Evolutionary conservation across 352 stramenopile genomes (phyloP).

Genomic region (Phytophthora pistaciae): DNA sequence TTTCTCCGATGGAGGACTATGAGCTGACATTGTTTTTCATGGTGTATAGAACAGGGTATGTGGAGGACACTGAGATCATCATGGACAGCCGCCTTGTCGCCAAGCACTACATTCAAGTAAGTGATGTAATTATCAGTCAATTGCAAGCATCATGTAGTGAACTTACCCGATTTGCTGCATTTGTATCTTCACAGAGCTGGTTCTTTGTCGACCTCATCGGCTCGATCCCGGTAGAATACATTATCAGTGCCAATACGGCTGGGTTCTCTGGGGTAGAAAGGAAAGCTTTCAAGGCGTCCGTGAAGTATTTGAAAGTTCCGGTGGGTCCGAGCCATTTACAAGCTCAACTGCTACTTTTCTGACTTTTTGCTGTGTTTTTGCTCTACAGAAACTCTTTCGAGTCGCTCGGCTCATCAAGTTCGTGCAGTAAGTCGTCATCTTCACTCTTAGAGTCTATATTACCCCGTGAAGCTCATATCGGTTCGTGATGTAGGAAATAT

Average conservation of each 20-base stretch:
- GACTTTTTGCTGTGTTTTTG: neutral
- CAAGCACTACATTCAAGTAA: slow-evolving; percentile 55
- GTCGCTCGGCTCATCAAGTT: slow-evolving; percentile 71
- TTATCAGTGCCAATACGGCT: slow-evolving; percentile 36
- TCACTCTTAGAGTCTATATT: neutral
- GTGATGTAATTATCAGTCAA: neutral
- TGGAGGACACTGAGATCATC: slow-evolving; percentile 59
- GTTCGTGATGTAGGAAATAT: slow-evolving; percentile 51
- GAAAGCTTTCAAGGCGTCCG: slow-evolving; percentile 68
- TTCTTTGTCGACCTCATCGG: slow-evolving; percentile 64
- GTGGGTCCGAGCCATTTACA: slow-evolving; percentile 29
- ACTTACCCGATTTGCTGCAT: neutral
- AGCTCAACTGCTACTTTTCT: neutral
- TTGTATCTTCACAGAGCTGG: slow-evolving; percentile 44
- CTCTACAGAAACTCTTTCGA: slow-evolving; percentile 68
- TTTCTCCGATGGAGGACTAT: neutral
- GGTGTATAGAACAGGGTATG: slow-evolving; percentile 59
- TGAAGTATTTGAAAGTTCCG: slow-evolving; percentile 73
- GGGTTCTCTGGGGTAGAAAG: slow-evolving; percentile 61
- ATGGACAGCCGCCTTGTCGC: slow-evolving; percentile 63
- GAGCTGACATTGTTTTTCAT: neutral
- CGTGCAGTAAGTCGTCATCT: slow-evolving; percentile 52
- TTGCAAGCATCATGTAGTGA: neutral
- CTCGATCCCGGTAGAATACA: slow-evolving; percentile 63
- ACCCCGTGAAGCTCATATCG: neutral